These are phyloP conservation scores for Berberis thunbergii DNA, from an alignment of 164 flowering plant species.

Conservation along the genomic window DNA sequence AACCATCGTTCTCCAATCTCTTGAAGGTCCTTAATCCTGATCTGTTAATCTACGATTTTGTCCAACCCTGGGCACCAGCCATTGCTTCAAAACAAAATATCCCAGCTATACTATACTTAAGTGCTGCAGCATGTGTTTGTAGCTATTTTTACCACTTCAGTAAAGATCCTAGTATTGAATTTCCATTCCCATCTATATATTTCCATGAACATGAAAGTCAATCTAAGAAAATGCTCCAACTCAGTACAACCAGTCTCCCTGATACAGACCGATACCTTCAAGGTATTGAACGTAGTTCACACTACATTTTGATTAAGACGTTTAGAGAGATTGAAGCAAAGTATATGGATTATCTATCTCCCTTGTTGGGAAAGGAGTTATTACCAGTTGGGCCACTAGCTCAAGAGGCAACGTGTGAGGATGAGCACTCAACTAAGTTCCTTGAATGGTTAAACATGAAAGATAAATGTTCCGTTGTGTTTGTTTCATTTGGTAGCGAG, in stretches of 20 bases:
- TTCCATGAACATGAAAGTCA: neutral
- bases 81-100: slow-evolving; percentile 12
- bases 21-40: slow-evolving; percentile 18
- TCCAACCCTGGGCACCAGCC: slow-evolving; percentile 28
- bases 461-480: slow-evolving; percentile 7
- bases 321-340: slow-evolving; percentile 25
- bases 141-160: slow-evolving; percentile 2
- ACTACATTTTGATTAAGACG: slow-evolving; percentile 20
- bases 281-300: neutral
- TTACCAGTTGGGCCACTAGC: slow-evolving; percentile 27
- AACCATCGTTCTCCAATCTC: slow-evolving; percentile 18
- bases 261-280: neutral
- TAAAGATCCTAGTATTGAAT: neutral
- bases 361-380: slow-evolving; percentile 8
- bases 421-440: neutral
- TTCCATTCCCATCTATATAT: slow-evolving; percentile 10
- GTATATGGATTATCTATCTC: slow-evolving; percentile 13
- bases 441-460: slow-evolving; percentile 21
- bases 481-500: slow-evolving; percentile 18
- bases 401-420: slow-evolving; percentile 6
- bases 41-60: slow-evolving; percentile 18
- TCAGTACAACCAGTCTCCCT: neutral
- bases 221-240: neutral
- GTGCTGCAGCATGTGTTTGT: slow-evolving; percentile 4
- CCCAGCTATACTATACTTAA: slow-evolving; percentile 14